Evolutionary conservation across 2,329 filamentous ascomycete species (phyloP), one percentile per base, ranked within the genome.

Genomic region (Talaromyces sp.): DNA sequence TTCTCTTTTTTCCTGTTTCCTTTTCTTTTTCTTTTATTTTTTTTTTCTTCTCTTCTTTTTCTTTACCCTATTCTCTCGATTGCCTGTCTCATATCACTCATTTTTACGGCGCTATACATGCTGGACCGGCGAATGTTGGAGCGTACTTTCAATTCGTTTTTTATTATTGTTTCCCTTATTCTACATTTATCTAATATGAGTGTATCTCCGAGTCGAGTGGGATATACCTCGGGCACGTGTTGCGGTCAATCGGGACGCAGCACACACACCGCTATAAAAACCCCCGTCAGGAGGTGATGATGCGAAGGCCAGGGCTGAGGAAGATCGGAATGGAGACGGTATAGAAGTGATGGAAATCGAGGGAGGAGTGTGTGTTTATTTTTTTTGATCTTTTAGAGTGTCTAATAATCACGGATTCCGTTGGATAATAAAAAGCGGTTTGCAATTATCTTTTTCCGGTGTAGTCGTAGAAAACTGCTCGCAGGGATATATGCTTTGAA

Each of bases 41-140:
- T 17, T 39, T 33, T 32, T 32, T 36, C 36, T 32, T n/a, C 33
- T 51, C 22, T 32, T 19, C 57, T 60, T 57, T 22, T 59, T 51
- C 28, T 25, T 57, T 61, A 51, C 39, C 28, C 53, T 19, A 30
- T n/a, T 53, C 49, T 30, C 15, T 53, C 49, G 49, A 53, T 53
- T 53, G 49, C 49, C 36, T 61, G 55, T 57, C 56, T 57, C 52
- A 63, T 63, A 63, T 63, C 61, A 63, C 61, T 63, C 57, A 63
- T 60, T 63, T 60, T 63, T 60, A 57, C 27, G 58, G 61, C 58
- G 62, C 56, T 63, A 60, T 60, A 58, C 58, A 60, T 62, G 28
- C 30, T 62, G 62, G 62, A 56, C 55, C 57, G 62, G 60, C 57
- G 62, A 64, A 64, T 42, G 51, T 61, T 55, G 62, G 62, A 64